These are phyloP conservation scores for Umbilicaria muhlenbergii DNA, from an alignment of 495 filamentous ascomycete genomes.

Conservation along the genomic window DNA sequence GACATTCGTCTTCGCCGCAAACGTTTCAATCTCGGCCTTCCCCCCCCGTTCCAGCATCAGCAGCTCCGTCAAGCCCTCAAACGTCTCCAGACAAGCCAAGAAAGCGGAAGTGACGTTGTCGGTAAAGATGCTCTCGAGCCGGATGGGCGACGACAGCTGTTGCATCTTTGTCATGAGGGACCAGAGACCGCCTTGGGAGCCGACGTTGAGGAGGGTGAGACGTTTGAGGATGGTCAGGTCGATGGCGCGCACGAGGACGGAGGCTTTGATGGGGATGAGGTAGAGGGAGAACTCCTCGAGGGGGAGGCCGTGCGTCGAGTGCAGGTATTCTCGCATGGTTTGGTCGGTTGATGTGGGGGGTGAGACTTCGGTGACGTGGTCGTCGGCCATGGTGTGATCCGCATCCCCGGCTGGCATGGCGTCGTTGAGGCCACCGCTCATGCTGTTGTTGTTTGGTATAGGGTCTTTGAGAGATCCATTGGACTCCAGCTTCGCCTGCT, in stretches of 20 bases:
- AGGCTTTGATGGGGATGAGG: conserved; percentile 39
- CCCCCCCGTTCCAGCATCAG: conserved; percentile 37
- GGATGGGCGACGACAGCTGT: conserved; percentile 24
- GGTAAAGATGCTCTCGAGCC: conserved; percentile 39
- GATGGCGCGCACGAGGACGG: conserved; percentile 31
- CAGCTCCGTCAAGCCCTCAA: conserved; percentile 35
- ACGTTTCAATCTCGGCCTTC: conserved; percentile 33
- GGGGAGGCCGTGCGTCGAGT: conserved; percentile 34
- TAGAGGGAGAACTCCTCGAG: conserved; percentile 36
- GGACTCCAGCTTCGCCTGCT: conserved; percentile 9
- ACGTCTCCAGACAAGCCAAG: conserved; percentile 30
- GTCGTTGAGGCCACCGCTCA: background rate
- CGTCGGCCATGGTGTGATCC: background rate
- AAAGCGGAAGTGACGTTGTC: conserved; percentile 41
- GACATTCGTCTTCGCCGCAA: conserved; percentile 20
- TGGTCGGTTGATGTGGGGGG: conserved; percentile 6
- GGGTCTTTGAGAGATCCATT: background rate
- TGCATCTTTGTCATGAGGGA: conserved; percentile 33
- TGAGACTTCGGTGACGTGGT: background rate
- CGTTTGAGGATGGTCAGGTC: conserved; percentile 34
- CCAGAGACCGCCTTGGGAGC: conserved; percentile 42
- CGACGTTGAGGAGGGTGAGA: conserved; percentile 45
- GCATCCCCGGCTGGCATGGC: background rate
- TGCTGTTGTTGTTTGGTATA: background rate
- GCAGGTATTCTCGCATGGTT: conserved; percentile 32